Conservation (phyloP, 352 stramenopile genomes). For the Globisporangium nagaii region DNA sequence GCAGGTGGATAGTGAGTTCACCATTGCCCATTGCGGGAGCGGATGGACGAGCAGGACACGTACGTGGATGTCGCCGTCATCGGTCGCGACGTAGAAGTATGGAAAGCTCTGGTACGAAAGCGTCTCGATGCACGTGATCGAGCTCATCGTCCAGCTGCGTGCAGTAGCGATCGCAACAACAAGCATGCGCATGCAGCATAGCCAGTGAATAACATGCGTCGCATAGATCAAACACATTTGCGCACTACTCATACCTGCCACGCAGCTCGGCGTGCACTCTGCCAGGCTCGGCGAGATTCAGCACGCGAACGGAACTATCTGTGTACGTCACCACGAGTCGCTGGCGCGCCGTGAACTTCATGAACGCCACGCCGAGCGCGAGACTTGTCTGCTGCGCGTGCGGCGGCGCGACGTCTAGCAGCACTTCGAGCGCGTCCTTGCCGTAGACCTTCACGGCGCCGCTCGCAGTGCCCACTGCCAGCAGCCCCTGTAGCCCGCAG, state of each 20-base stretch:
- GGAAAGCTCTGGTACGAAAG: slow-evolving; percentile 45
- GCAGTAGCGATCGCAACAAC: neutral
- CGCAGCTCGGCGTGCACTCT: slow-evolving; percentile 20
- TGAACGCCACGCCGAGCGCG: slow-evolving; percentile 36
- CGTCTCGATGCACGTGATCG: slow-evolving; percentile 62
- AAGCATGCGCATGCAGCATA: neutral
- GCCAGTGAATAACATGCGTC: neutral
- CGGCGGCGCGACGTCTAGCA: slow-evolving; percentile 34
- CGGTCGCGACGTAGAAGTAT: slow-evolving; percentile 70
- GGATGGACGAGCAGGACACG: neutral
- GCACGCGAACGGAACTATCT: slow-evolving; percentile 61
- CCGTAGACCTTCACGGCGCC: slow-evolving; percentile 69
- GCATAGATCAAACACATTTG: neutral
- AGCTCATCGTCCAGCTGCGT: slow-evolving; percentile 56
- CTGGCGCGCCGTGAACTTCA: slow-evolving; percentile 66
- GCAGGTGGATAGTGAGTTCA: no score
- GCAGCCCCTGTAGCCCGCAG: slow-evolving; percentile 51
- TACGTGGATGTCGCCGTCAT: slow-evolving; percentile 61
- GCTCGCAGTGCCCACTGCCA: slow-evolving; percentile 61
- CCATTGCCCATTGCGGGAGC: no score
- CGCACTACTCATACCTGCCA: slow-evolving; percentile 9
- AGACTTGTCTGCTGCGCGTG: slow-evolving; percentile 23
- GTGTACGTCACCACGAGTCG: slow-evolving; percentile 55
- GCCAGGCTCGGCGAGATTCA: slow-evolving; percentile 30
- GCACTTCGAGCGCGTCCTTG: slow-evolving; percentile 47